A percentile compares a stretch with the other conserved stretches of the same genome.
phyloP scores from a whole-genome alignment of 2,329 filamentous ascomycete genomes.

The Plenodomus biglobosus region DNA sequence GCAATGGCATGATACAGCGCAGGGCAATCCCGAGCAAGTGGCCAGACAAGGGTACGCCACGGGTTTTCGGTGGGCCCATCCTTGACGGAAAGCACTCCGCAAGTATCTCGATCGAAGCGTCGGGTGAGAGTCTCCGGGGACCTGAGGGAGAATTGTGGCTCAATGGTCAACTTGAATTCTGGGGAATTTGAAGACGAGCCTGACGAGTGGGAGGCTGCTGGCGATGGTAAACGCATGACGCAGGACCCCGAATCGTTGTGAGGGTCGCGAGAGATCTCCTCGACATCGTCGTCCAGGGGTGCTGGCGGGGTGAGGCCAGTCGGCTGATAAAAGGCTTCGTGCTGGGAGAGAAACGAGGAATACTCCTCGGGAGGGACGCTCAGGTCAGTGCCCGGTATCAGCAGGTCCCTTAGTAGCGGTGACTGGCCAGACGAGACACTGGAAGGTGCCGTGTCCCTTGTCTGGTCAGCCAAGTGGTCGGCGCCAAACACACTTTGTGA shows the following conservation, averaged over 20 bases:
- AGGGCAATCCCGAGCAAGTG: conserved; percentile 63
- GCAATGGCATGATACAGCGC: conserved; percentile 69
- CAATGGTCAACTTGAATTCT: conserved; percentile 37
- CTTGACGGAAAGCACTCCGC: conserved; percentile 70
- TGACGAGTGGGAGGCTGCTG: conserved; percentile 39
- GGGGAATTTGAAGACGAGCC: conserved; percentile 36
- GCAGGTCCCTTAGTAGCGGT: conserved; percentile 52
- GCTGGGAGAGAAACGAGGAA: conserved; percentile 36
- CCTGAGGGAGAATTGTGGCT: conserved; percentile 53
- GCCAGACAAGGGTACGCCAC: conserved; percentile 72
- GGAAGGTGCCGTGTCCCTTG: conserved; percentile 36
- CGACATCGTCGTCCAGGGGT: conserved; percentile 52
- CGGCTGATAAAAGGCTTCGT: conserved; percentile 39
- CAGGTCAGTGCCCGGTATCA: conserved; percentile 53
- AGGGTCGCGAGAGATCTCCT: conserved; percentile 55
- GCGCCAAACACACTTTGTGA: conserved; percentile 46
- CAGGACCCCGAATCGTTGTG: conserved; percentile 38
- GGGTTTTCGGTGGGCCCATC: conserved; percentile 70
- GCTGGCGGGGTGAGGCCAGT: conserved; percentile 32
- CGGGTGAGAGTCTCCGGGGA: conserved; percentile 64
- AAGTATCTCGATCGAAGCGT: conserved; percentile 67
- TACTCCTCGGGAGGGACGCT: conserved; percentile 46
- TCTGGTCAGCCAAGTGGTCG: conserved; percentile 25
- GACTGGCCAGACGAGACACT: conserved; percentile 50
- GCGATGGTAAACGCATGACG: conserved; percentile 44